Base-by-base conservation (phyloP, 2,329 filamentous ascomycete genomes). In the Cytospora chrysosperma region DNA sequence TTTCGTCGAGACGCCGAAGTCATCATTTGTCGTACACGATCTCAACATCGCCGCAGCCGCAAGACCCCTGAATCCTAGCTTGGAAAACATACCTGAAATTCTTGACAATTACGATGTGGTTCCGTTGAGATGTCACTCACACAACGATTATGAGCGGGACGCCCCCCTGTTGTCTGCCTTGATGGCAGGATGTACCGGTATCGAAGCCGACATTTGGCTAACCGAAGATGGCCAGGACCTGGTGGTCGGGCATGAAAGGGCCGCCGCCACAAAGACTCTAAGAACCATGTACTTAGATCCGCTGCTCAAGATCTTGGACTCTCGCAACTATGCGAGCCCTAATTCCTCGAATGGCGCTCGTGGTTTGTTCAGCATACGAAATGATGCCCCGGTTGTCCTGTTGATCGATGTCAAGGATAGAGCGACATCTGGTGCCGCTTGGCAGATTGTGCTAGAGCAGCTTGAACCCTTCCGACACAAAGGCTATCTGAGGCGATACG, bases 171-270 rank as follows among this genome's bases (percentile, higher is more conserved):
- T 84, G 68, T 85, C 85, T 17, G 88, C 88, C 21, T 72, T 88
- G 1, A 73, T 77, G 17, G 80, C 81, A 5, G 85, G 86, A 8
- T 89, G 85, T 68, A 83, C 84, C 6, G 83, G 86, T 9, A 78
- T 90, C 5, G 88, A 91, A 74, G 88, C 87, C 2, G 89, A 92
- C 70, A 82, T 91, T 26, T 91, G 87, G 85, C 76, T 85, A 1
- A 81, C 81, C 54, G 78, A 82, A 58, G 71, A 77, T 43, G 56
- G 65, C 27, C 21, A 58, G n/a, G 66, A 85, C 17, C 78, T 92
- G 6, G 83, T 84, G 53, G 84, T 92, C 49, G 87, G 88, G 4
- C 89, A 92, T 71, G 82, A 83, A 55, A 78, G 75, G 2, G 79
- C 81, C 3, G 79, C 82, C 0, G 72, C 90, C 27, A 81, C 82